Base-by-base conservation (phyloP, 2,329 filamentous ascomycete species). In the Chrysoporthe deuterocubensis region DNA sequence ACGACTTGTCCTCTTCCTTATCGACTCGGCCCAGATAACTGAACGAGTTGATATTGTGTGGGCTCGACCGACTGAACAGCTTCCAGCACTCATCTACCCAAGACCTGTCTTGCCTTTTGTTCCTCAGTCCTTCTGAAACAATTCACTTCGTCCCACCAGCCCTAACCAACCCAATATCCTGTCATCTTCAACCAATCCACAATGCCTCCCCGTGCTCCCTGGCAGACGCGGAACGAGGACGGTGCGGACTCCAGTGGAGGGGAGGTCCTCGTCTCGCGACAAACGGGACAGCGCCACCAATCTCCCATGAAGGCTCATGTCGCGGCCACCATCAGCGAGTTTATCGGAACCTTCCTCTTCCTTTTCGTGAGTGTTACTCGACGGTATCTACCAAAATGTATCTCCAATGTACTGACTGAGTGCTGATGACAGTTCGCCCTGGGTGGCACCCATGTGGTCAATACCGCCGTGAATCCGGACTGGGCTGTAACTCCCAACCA, bases 261-360 rank as follows among this genome's bases (percentile, higher is more conserved):
- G 50, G 66, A 68, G 52, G 34, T 52, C n/a, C 48, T 65, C n/a
- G 61, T 64, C 62, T 65, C 65, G 16, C 63, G 42, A 9, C 56
- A 50, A 44, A 21, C 58, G 7, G 66, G 64, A 52, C 60, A 56
- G 61, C 66, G 61, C 16, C 54, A 62, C 44, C 37, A 57, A 13
- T 60, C 56, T 21, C 52, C 62, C 11, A 32, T 64, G 64, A 70
- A 72, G 66, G 81, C 82, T 64, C 74, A 79, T 34, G 65, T 80
- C 14, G 76, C 83, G 56, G 79, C 83, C n/a, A 74, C 81, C 44
- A 69, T 84, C 32, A 83, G 81, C 67, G 84, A 86, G 75, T 84
- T 86, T 60, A 80, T 82, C 70, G 84, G 84, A 65, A 86, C 84
- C 1, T 85, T 86, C 70, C 78, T 85, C 75, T 86, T 86, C 74